A percentile compares a stretch with the other conserved stretches of the same genome.
These are phyloP conservation scores for Pseudogymnoascus sp. DNA, from an alignment of 2,329 filamentous ascomycete genomes.

Conservation along the genomic window DNA sequence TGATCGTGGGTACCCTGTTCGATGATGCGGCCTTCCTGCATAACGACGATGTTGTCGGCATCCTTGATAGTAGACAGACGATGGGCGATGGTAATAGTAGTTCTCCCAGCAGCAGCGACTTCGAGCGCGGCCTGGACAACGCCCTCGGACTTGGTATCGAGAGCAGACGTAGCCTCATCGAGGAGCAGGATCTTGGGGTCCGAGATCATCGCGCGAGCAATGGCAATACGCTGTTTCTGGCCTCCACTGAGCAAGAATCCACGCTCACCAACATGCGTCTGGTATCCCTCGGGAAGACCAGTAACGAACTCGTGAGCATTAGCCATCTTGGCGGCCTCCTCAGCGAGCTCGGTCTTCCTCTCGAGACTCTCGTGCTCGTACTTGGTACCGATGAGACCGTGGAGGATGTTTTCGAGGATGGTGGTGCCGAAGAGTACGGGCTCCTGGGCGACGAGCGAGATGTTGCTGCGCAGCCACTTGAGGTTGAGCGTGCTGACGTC, in stretches of 20 bases:
- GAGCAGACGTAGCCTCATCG: conserved; percentile 87
- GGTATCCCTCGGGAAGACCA: conserved; percentile 74
- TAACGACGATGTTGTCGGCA: conserved; percentile 93
- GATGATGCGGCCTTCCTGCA: conserved; percentile 75
- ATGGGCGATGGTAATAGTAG: conserved; percentile 94
- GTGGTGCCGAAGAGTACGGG: conserved; percentile 83
- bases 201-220: conserved; percentile 81
- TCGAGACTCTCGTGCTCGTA: conserved; percentile 62
- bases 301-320: conserved; percentile 92
- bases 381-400: conserved; percentile 79
- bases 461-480: conserved; percentile 83
- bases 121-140: conserved; percentile 91
- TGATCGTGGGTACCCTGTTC: conserved; percentile 86
- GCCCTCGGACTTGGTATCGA: conserved; percentile 91
- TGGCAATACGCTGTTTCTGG: conserved; percentile 94
- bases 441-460: conserved; percentile 88
- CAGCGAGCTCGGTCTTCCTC: conserved; percentile 60
- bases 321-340: conserved; percentile 77
- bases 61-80: conserved; percentile 88
- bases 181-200: conserved; percentile 88
- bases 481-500: conserved; percentile 78
- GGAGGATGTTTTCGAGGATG: conserved; percentile 82
- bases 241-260: conserved; percentile 89
- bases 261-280: conserved; percentile 91
- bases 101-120: conserved; percentile 73